Evolutionary conservation across 2,329 filamentous ascomycete genomes (phyloP), one percentile per base, ranked within the genome.

Genomic region (Aspergillus nomiae): DNA sequence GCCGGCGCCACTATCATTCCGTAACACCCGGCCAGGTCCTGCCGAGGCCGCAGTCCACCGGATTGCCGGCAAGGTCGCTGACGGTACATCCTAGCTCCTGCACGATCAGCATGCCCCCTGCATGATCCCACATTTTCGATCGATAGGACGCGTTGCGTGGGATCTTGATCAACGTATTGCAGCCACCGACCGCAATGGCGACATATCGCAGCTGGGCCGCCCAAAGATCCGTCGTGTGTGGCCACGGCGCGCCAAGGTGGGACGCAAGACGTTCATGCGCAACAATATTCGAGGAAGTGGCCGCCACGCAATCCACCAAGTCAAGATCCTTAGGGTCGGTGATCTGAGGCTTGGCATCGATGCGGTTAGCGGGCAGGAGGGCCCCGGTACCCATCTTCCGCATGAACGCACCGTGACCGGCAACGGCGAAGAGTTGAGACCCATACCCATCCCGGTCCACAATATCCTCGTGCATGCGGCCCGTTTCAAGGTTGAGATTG

Each of bases 91-190:
- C 84, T 1, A 81, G 77, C 68, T 86, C 84, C 60, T 81, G 72
- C 59, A 78, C 82, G 50, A 86, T 77, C 30, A 86, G 70, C 67
- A 84, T 81, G 0, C 84, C 84, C 6, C 84, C 84, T 1, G 82
- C 82, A 71, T 86, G 84, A 70, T 86, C 85, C 84, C 84, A 86
- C n/a, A 85, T 75, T 61, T 80, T 80, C 0, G 82, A 83, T 36
- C 78, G 82, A 64, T 84, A 78, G 10, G 74, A 71, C 36, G 74
- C 66, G 4, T 78, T 77, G 59, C 75, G 76, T 10, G 83, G 81
- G 30, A 85, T 80, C 50, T 84, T 81, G 19, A 86, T 68, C 69
- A 83, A 78, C 30, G 83, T 78, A 66, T 84, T 81, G 32, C 81
- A 80, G 30, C 80, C 80, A 16, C 83, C 83, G 0, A 85, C 77